Evolutionary conservation across 371 early-diverging fungal species (phyloP).

Genomic region (Mortierella sp.): DNA sequence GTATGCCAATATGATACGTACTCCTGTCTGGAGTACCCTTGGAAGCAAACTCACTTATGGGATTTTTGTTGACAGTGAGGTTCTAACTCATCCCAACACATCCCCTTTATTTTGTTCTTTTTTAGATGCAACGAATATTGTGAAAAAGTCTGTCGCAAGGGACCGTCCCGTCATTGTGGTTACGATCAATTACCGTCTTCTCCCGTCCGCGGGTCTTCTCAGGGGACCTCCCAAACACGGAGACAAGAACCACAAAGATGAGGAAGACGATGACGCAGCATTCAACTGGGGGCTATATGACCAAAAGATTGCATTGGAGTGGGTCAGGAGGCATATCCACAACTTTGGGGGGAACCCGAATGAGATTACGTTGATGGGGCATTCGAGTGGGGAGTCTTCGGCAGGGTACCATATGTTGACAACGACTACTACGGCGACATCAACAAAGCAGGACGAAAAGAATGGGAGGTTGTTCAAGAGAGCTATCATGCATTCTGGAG

Average conservation of each 20-base stretch:
- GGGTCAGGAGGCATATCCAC: constrained; percentile 45
- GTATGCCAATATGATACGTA: not conserved
- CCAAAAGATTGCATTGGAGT: constrained; percentile 50
- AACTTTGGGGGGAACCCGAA: constrained; percentile 51
- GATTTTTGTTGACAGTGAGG: not conserved
- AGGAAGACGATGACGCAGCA: not conserved
- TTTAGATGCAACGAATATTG: constrained; percentile 50
- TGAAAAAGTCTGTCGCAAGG: constrained; percentile 38
- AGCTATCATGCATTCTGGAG: constrained; percentile 46
- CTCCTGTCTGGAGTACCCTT: not conserved
- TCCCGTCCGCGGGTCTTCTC: constrained; percentile 30
- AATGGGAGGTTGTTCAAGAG: constrained; percentile 33
- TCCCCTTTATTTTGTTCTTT: not conserved
- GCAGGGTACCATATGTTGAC: constrained; percentile 47
- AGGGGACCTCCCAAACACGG: constrained; percentile 5
- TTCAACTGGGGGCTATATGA: constrained; percentile 41
- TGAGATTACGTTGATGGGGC: constrained; percentile 55
- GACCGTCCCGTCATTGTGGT: constrained; percentile 57
- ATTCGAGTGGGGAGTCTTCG: constrained; percentile 40
- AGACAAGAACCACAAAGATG: not conserved
- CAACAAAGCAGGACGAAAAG: not conserved
- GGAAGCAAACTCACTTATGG: not conserved
- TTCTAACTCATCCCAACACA: not conserved
- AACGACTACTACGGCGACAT: not conserved
- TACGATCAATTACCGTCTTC: constrained; percentile 55